Base-by-base conservation (phyloP, 116 monocot species). In the Dioscorea cayenensis region DNA sequence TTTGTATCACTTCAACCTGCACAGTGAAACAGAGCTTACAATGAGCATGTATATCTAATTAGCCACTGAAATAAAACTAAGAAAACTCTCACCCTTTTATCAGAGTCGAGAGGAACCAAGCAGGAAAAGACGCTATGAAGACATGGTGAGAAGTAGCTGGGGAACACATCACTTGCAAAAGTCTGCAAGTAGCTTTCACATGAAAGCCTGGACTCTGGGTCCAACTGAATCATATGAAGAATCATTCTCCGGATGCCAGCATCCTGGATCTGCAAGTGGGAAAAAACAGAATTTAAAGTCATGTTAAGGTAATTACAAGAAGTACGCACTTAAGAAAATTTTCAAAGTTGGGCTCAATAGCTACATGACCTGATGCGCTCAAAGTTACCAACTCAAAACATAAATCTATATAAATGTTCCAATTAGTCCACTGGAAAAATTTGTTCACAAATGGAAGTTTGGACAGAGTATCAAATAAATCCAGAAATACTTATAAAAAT, bases 161-260 rank as follows among this genome's bases (percentile, higher is more conserved):
- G 99, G 72, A 99, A 99, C 49, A 89, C 76, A 76, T 76, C 76
- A 66, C 86, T 78, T 35, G 80, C 83, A 82, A 85, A 99, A 76
- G 71, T 86, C 73, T 93, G 86, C 80, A 99, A 82, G 81, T 99
- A 99, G 69, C 78, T 80, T 77, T 84, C 91, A 81, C 89, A 93
- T 36, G 99, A 91, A 49, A 88, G 70, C 75, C 99, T 80, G 66
- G 72, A 73, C 32, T 90, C 85, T 28, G 99, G 94, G 75, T 99
- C 94, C 80, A 99, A 81, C 73, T 99, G 99, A 77, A 99, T 99
- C 99, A 99, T 99, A 75, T 99, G 99, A 77, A 94, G 89, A 79
- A 99, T 94, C 94, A 99, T 94, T 68, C 83, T 85, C 52, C 79
- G 86, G 60, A 94, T 87, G 66, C 90, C 89, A 55, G 66, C 60